These are phyloP conservation scores for Luffa acutangula DNA, from an alignment of 306 rosid genomes.

Conservation along the genomic window DNA sequence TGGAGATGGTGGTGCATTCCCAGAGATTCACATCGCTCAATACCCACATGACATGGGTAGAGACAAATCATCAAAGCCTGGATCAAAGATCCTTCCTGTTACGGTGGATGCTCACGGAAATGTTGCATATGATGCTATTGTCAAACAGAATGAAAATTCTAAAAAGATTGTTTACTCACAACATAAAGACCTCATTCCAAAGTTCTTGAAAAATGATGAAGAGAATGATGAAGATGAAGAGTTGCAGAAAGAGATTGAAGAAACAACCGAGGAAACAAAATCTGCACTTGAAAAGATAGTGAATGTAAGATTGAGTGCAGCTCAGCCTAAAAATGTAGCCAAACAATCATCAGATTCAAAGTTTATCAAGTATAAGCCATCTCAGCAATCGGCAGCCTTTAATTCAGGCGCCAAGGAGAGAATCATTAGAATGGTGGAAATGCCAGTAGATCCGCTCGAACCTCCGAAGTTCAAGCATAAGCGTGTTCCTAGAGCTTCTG, in stretches of 20 bases:
- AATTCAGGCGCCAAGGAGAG: constrained; percentile 86
- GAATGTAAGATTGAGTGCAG: constrained; percentile 69
- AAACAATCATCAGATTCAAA: constrained; percentile 56
- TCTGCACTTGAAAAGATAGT: constrained; percentile 83
- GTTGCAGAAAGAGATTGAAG: constrained; percentile 50
- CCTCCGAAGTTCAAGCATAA: constrained; percentile 91
- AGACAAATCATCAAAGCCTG: constrained; percentile 39
- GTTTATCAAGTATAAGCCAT: constrained; percentile 79
- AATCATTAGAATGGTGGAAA: constrained; percentile 81
- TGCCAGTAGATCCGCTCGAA: constrained; percentile 91
- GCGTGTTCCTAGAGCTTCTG: constrained; percentile 80
- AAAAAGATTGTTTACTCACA: constrained; percentile 70
- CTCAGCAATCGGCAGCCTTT: constrained; percentile 72
- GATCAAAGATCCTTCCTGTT: constrained; percentile 64
- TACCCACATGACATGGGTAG: constrained; percentile 90
- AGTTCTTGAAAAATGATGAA: constrained; percentile 46
- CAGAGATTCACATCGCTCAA: constrained; percentile 82
- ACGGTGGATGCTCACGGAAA: constrained; percentile 75
- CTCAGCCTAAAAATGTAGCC: constrained; percentile 78
- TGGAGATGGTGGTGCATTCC: constrained; percentile 88
- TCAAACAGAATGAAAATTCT: constrained; percentile 72
- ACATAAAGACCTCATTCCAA: constrained; percentile 63
- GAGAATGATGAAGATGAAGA: constrained; percentile 45
- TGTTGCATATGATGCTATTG: constrained; percentile 80
- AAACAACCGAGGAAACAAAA: constrained; percentile 65